Conservation (phyloP, 2,329 filamentous ascomycete species). For the Colletotrichum australisinense region DNA sequence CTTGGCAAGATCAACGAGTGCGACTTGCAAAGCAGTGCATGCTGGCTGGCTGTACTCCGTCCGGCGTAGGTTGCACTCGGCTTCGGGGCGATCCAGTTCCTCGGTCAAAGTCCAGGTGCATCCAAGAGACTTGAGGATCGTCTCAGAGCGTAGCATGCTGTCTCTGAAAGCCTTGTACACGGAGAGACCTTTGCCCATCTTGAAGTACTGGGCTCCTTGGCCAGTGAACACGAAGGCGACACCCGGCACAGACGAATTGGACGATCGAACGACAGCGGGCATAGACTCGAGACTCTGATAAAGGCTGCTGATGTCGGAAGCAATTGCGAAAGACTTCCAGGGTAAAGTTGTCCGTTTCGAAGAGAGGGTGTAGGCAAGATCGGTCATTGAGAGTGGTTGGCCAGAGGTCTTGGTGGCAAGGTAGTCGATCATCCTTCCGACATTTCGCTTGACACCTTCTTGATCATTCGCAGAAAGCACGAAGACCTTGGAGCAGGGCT, state of each 20-base stretch:
- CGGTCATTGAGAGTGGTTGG: conserved; percentile 46
- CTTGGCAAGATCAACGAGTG: conserved; percentile 48
- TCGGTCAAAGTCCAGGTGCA: conserved; percentile 40
- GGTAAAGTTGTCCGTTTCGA: conserved; percentile 56
- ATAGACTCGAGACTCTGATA: conserved; percentile 39
- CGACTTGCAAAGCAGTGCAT: conserved; percentile 57
- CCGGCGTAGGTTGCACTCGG: conserved; percentile 39
- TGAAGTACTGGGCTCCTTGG: conserved; percentile 55
- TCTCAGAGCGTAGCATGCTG: conserved; percentile 38
- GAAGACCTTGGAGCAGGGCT: conserved; percentile 48
- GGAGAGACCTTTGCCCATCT: conserved; percentile 55
- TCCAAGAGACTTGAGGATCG: conserved; percentile 36
- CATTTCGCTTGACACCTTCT: conserved; percentile 47
- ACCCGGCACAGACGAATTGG: conserved; percentile 42
- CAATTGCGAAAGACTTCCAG: conserved; percentile 54
- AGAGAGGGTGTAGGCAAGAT: conserved; percentile 59
- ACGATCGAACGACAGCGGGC: conserved; percentile 38
- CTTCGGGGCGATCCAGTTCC: conserved; percentile 38
- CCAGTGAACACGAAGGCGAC: conserved; percentile 57
- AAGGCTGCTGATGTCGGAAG: conserved; percentile 46
- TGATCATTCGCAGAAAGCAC: conserved; percentile 54
- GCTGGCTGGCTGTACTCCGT: conserved; percentile 50
- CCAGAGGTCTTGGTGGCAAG: conserved; percentile 51
- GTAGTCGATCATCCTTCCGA: conserved; percentile 50
- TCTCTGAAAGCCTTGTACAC: conserved; percentile 55